Conservation (phyloP, 805 yeast genomes). For the Nakazawaea populi region DNA sequence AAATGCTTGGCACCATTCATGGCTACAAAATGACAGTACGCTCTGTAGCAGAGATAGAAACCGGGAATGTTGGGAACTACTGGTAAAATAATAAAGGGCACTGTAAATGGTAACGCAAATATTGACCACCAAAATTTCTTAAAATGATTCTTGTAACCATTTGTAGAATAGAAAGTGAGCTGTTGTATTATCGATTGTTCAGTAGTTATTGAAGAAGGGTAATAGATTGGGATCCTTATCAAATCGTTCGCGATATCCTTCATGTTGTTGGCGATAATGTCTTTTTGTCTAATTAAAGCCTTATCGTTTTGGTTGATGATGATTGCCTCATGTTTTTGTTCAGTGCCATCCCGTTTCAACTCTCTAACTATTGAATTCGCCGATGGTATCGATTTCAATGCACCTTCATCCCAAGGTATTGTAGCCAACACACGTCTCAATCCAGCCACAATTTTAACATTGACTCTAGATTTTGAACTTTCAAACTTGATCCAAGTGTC, state of each 20-base stretch:
- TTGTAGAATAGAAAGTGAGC: constrained; percentile 33
- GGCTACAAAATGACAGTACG: constrained; percentile 83
- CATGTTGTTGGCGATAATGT: neutral
- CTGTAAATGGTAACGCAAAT: constrained; percentile 64
- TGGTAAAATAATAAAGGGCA: constrained; percentile 79
- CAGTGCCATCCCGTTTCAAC: constrained; percentile 24
- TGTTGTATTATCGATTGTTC: constrained; percentile 27
- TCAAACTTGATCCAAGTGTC: constrained; percentile 60
- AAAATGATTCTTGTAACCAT: constrained; percentile 46
- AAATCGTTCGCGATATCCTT: constrained; percentile 19
- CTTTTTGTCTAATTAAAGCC: constrained; percentile 1
- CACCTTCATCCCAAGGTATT: constrained; percentile 76
- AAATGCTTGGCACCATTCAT: constrained; percentile 68
- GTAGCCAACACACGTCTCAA: constrained; percentile 50
- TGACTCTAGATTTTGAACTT: constrained; percentile 48
- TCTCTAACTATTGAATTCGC: constrained; percentile 50
- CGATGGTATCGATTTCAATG: constrained; percentile 73
- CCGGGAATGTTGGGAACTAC: constrained; percentile 92
- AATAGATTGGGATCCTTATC: constrained; percentile 39
- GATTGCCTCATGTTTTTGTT: constrained; percentile 13
- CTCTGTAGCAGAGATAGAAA: constrained; percentile 72
- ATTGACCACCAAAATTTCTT: constrained; percentile 49
- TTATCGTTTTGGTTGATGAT: neutral
- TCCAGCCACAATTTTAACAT: constrained; percentile 49
- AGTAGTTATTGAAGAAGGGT: constrained; percentile 35